phyloP scores from a whole-genome alignment of 495 filamentous ascomycete genomes.

The Penicillium paxilli region DNA sequence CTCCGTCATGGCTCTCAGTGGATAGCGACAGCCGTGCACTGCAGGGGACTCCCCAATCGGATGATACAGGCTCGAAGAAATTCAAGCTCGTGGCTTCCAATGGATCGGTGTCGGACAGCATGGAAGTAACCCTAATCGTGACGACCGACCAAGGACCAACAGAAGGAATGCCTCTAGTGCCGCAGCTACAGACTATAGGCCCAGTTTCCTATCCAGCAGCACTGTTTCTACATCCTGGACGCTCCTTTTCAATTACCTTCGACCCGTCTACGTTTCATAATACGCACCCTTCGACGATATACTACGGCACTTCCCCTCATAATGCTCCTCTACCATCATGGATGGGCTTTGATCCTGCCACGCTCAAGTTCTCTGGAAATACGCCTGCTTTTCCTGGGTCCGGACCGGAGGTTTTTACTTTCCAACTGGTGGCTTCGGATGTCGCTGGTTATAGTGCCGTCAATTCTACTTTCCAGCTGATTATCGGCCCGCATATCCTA shows the following conservation, averaged over 20 bases:
- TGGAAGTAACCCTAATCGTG: constrained; percentile 63
- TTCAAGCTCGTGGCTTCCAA: constrained; percentile 66
- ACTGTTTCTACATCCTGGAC: constrained; percentile 46
- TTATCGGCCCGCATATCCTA: constrained; percentile 68
- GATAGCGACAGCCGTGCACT: constrained; percentile 61
- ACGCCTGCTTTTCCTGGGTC: constrained; percentile 66
- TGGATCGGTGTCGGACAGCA: constrained; percentile 52
- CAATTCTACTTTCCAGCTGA: constrained; percentile 64
- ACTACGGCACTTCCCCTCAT: constrained; percentile 75
- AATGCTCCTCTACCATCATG: constrained; percentile 86
- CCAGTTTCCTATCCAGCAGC: constrained; percentile 46
- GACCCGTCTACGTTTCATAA: constrained; percentile 49
- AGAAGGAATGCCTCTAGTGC: constrained; percentile 43
- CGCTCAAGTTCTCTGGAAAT: constrained; percentile 71
- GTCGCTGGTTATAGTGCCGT: constrained; percentile 73
- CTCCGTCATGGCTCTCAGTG: constrained; percentile 69
- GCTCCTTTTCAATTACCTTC: constrained; percentile 46
- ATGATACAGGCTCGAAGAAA: constrained; percentile 53
- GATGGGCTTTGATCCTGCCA: constrained; percentile 69
- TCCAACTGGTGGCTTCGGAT: constrained; percentile 78
- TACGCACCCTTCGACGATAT: constrained; percentile 51
- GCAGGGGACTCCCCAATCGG: constrained; percentile 60
- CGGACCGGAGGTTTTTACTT: constrained; percentile 68
- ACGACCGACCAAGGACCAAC: constrained; percentile 54
- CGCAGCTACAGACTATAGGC: constrained; percentile 48